These are phyloP conservation scores for Sphagnum tenellum DNA, from an alignment of 225 moss, liverwort and hornwort genomes.

Conservation along the genomic window DNA sequence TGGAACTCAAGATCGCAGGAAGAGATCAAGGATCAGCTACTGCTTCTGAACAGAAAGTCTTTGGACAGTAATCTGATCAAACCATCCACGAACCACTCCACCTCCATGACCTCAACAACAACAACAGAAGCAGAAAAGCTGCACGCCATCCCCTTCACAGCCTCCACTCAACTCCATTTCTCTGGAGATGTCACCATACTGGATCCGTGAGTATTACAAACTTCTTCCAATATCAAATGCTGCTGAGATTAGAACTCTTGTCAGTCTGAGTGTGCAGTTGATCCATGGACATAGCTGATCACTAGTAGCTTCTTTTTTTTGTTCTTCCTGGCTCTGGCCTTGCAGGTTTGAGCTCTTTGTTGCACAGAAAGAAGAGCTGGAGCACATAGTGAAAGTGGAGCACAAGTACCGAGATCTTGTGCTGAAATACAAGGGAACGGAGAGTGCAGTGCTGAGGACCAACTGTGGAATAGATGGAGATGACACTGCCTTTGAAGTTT, in stretches of 20 bases:
- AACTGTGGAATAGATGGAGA: slow-evolving; percentile 44
- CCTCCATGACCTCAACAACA: too few species aligned
- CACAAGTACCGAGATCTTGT: slow-evolving; percentile 27
- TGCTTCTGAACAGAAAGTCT: slow-evolving; percentile 10
- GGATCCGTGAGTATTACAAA: slow-evolving; percentile 28
- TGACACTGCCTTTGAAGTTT: slow-evolving; percentile 47
- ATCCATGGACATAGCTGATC: not conserved
- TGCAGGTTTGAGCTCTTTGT: slow-evolving; percentile 22
- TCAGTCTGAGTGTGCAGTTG: not conserved
- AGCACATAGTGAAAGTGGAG: slow-evolving; percentile 15
- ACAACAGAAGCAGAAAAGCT: slow-evolving; percentile 5
- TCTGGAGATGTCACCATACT: slow-evolving; percentile 46
- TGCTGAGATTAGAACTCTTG: not conserved
- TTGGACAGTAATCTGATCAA: too few species aligned
- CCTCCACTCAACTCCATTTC: slow-evolving; percentile 19
- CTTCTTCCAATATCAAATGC: not conserved
- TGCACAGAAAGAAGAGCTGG: slow-evolving; percentile 25
- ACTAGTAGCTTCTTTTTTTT: not conserved
- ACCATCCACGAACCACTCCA: too few species aligned
- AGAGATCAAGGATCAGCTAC: slow-evolving; percentile 9
- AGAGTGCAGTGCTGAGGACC: slow-evolving; percentile 39
- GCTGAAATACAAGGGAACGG: slow-evolving; percentile 35
- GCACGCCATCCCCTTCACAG: slow-evolving; percentile 18
- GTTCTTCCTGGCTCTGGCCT: not conserved
- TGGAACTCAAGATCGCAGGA: slow-evolving; percentile 34